Evolutionary conservation across 2,329 filamentous ascomycete genomes (phyloP).

Genomic region (Daldinia eschscholtzii): DNA sequence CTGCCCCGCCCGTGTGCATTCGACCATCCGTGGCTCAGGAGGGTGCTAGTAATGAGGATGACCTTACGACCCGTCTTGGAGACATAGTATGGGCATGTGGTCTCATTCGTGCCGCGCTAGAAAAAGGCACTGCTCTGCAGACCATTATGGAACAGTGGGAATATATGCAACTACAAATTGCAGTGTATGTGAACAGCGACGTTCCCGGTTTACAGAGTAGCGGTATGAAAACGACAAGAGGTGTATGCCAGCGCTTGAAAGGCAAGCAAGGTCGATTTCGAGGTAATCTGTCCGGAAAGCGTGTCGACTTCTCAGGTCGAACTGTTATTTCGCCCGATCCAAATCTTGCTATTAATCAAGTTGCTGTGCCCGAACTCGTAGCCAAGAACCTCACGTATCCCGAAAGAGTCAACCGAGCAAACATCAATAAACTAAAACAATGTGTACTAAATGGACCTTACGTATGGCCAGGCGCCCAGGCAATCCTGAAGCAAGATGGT

Average conservation of each 20-base stretch:
- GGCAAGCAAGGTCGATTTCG: conserved; percentile 98
- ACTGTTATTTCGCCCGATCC: conserved; percentile 98
- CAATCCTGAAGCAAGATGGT: conserved; percentile 76
- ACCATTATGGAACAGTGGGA: conserved; percentile 99
- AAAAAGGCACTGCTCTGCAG: conserved; percentile 85
- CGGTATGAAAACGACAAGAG: conserved; percentile 88
- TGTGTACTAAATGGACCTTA: conserved; percentile 81
- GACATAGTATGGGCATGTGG: conserved; percentile 95
- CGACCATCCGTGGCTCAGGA: conserved; percentile 95
- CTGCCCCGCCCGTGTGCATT: conserved; percentile 93
- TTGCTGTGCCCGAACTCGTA: conserved; percentile 91
- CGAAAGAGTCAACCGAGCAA: conserved; percentile 86
- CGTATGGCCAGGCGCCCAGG: conserved; percentile 90
- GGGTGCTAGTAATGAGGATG: conserved; percentile 92
- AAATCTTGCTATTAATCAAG: conserved; percentile 92
- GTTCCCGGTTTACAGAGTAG: conserved; percentile 91
- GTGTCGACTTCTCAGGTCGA: conserved; percentile 96
- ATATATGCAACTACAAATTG: conserved; percentile 92
- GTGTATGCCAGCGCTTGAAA: conserved; percentile 95
- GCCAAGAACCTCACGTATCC: conserved; percentile 97
- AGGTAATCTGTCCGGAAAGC: conserved; percentile 96
- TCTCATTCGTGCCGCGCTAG: conserved; percentile 83
- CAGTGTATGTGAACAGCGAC: conserved; percentile 98
- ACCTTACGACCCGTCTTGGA: conserved; percentile 95
- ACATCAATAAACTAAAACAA: conserved; percentile 82